These are phyloP conservation scores for Shiraia bambusicola DNA, from an alignment of 2,329 filamentous ascomycete species.

Conservation along the genomic window DNA sequence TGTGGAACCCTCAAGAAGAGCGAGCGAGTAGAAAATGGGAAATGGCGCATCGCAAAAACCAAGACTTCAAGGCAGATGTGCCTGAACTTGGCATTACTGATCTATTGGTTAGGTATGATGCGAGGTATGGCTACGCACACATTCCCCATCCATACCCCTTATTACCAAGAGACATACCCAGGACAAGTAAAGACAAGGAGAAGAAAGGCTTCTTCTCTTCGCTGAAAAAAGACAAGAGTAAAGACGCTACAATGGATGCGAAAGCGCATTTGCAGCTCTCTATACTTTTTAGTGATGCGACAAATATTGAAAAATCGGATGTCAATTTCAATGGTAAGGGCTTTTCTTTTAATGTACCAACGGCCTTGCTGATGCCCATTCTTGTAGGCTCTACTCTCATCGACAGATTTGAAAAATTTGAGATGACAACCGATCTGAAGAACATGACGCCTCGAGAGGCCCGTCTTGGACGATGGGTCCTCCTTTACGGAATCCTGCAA, in stretches of 20 bases:
- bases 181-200: conserved; percentile 25
- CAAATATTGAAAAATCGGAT: conserved; percentile 44
- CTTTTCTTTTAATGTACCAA: not conserved
- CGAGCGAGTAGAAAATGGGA: conserved; percentile 65
- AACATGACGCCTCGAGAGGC: conserved; percentile 43
- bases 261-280: conserved; percentile 45
- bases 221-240: conserved; percentile 40
- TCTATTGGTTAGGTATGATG: conserved; percentile 66
- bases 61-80: conserved; percentile 46
- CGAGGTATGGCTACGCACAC: conserved; percentile 55
- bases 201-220: conserved; percentile 41
- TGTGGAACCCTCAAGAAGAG: conserved; percentile 65
- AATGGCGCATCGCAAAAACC: conserved; percentile 49
- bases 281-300: conserved; percentile 45
- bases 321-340: conserved; percentile 38
- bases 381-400: conserved; percentile 41
- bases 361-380: conserved; percentile 7
- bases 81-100: conserved; percentile 65
- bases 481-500: conserved; percentile 47
- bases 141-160: conserved; percentile 65
- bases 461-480: conserved; percentile 48
- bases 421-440: conserved; percentile 40
- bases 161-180: conserved; percentile 51
- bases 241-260: conserved; percentile 36
- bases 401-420: conserved; percentile 46